phyloP scores from a whole-genome alignment of 768 basidiomycete species.

The Russula brevipes region DNA sequence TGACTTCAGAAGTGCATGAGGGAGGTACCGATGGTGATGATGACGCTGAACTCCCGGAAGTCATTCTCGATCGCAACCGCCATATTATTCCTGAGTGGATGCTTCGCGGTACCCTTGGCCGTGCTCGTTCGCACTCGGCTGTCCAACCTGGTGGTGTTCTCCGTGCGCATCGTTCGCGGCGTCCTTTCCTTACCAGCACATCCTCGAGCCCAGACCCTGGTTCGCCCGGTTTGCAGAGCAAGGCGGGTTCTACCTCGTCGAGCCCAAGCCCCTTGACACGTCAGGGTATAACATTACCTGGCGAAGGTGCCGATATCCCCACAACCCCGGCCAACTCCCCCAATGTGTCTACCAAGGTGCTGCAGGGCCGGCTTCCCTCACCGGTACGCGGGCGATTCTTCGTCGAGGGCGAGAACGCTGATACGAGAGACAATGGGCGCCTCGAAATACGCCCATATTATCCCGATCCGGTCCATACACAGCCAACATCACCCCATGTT shows the following conservation, averaged over 20 bases:
- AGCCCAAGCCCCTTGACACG: conserved; percentile 40
- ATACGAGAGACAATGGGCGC: conserved; percentile 29
- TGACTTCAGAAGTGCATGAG: conserved; percentile 29
- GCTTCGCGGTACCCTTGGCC: conserved; percentile 45
- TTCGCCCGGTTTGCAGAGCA: conserved; percentile 23
- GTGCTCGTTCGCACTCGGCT: conserved; percentile 43
- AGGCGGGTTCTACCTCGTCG: conserved; percentile 21
- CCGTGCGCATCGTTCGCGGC: conserved; percentile 37
- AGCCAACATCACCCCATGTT: conserved; percentile 2
- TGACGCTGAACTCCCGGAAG: conserved; percentile 90
- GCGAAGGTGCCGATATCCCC: conserved; percentile 41
- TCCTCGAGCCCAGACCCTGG: conserved; percentile 71
- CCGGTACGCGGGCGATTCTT: conserved; percentile 13
- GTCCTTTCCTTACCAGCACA: conserved; percentile 46
- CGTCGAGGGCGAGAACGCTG: conserved; percentile 20
- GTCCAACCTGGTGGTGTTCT: conserved; percentile 31
- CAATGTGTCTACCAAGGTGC: conserved; percentile 24
- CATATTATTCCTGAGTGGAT: conserved; percentile 97
- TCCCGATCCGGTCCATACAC: conserved; percentile 27
- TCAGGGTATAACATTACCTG: conserved; percentile 36
- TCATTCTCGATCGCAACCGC: conserved; percentile 84
- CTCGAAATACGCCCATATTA: conserved; percentile 39
- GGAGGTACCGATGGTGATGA: conserved; percentile 41
- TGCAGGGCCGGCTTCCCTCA: conserved; percentile 12
- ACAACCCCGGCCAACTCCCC: conserved; percentile 47